Evolutionary conservation across 148 eudicot species (phyloP).

Genomic region (Drosera capensis): DNA sequence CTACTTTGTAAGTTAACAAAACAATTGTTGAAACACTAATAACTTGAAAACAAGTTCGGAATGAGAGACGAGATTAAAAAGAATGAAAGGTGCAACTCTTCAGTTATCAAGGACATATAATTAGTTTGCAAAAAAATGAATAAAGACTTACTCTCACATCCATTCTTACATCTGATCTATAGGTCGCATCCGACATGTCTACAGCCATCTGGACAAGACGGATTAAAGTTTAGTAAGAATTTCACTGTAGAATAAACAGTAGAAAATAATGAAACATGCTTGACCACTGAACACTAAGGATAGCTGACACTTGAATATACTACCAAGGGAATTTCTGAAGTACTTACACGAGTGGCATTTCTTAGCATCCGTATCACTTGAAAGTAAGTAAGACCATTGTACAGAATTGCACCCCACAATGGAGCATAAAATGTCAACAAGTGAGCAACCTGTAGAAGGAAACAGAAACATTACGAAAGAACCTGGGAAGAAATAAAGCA

Average conservation of each 20-base stretch:
- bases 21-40: no score
- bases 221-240: no score
- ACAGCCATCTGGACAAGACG: slow-evolving; percentile 98
- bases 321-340: slow-evolving; percentile 2
- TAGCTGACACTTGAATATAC: no score
- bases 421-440: slow-evolving; percentile 90
- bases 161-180: slow-evolving; percentile 59
- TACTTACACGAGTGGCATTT: slow-evolving; percentile 83
- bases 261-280: no score
- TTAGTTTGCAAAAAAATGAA: not conserved
- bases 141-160: slow-evolving; percentile 61
- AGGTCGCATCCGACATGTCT: slow-evolving; percentile 69
- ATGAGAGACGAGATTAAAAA: no score
- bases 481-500: not conserved
- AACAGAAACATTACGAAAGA: not conserved
- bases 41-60: no score
- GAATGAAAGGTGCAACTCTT: no score
- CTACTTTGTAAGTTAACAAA: no score
- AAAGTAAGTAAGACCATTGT: slow-evolving; percentile 85
- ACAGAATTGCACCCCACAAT: slow-evolving; percentile 94
- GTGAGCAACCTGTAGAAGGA: slow-evolving; percentile 57
- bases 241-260: no score
- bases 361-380: slow-evolving; percentile 99
- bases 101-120: no score
- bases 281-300: no score